These are phyloP conservation scores for Ophiostoma pallidulum DNA, from an alignment of 2,329 filamentous ascomycete species.

Conservation along the genomic window DNA sequence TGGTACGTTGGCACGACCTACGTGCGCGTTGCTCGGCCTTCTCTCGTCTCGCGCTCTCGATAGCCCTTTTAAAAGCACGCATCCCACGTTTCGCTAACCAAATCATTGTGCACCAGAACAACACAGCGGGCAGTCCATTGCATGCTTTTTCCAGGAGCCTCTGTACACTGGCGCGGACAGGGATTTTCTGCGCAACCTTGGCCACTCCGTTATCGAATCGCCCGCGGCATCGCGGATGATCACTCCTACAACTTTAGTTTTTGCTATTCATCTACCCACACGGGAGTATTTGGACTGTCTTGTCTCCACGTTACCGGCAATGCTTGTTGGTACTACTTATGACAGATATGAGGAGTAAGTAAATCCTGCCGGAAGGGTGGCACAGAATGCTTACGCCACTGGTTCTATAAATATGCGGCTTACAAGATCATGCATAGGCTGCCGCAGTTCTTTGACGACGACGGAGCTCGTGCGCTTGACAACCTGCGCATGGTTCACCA, in stretches of 20 bases:
- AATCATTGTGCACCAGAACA: slow-evolving; percentile 17
- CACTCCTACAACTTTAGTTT: slow-evolving; percentile 42
- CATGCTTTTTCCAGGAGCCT: slow-evolving; percentile 46
- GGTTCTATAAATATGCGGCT: no score
- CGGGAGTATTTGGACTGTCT: slow-evolving; percentile 45
- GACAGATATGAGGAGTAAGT: slow-evolving; percentile 42
- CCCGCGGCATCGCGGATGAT: slow-evolving; percentile 45
- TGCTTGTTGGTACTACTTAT: slow-evolving; percentile 50
- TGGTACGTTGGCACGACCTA: slow-evolving; percentile 22
- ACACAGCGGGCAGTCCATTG: slow-evolving; percentile 24
- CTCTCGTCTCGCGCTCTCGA: no score
- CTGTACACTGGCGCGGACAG: slow-evolving; percentile 39
- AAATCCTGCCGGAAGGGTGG: no score
- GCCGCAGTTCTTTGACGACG: not conserved
- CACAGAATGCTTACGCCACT: not conserved
- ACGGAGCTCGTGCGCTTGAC: not conserved
- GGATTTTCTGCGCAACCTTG: slow-evolving; percentile 44
- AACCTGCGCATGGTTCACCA: slow-evolving; percentile 6
- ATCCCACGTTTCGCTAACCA: not conserved
- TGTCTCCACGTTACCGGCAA: slow-evolving; percentile 32
- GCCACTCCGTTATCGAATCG: slow-evolving; percentile 41
- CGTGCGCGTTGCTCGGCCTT: no score
- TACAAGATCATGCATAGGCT: no score
- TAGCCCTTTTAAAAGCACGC: not conserved
- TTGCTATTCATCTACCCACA: slow-evolving; percentile 52